Base-by-base conservation (phyloP, 2,329 filamentous ascomycete genomes). In the Fusarium luffae region DNA sequence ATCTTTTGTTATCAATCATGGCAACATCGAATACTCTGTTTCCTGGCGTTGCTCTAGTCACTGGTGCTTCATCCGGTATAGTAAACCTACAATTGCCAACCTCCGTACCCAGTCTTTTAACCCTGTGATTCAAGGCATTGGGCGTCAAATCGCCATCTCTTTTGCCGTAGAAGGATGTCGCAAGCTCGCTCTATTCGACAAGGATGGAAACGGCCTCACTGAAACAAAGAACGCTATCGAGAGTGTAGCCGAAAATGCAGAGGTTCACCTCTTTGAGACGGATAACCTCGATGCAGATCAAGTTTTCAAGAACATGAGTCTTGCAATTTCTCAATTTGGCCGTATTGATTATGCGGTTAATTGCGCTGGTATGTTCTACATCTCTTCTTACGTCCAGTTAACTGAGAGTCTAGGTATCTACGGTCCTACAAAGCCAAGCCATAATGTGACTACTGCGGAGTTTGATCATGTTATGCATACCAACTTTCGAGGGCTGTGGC, bases 301-400 rank as follows among this genome's bases (percentile, higher is more conserved):
- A 7, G 75, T 85, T 11, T 63, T 78, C 7, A 54, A 54, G 5
- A 75, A 80, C 12, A 73, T 84, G 52, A 74, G 75, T 6, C 56
- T 68, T 51, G 74, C 77, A 4, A 75, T 82, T 6, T 62, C 70
- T 3, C 67, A 73, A 16, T 83, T 81, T 56, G 79, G 79, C 0
- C 75, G 82, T 7, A 77, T 85, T 18, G 82, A 85, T 72, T 85
- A 85, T 72, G 80, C 80, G 19, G 79, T 83, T 37, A 84, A 85
- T 72, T 80, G 77, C 60, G 83, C 82, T 25, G 82, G 79, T 79
- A 49, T 37, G 63, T 64, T 13, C 3, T 5, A 13, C 21, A 3
- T 18, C 13, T 41, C 7, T 46, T n/a, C 16, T 23, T 43, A 2
- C 16, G 18, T 5, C 30, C 2, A 23, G 9, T 18, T 4, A 21